These are phyloP conservation scores for Alternaria postmessia DNA, from an alignment of 2,329 filamentous ascomycete genomes.

Conservation along the genomic window DNA sequence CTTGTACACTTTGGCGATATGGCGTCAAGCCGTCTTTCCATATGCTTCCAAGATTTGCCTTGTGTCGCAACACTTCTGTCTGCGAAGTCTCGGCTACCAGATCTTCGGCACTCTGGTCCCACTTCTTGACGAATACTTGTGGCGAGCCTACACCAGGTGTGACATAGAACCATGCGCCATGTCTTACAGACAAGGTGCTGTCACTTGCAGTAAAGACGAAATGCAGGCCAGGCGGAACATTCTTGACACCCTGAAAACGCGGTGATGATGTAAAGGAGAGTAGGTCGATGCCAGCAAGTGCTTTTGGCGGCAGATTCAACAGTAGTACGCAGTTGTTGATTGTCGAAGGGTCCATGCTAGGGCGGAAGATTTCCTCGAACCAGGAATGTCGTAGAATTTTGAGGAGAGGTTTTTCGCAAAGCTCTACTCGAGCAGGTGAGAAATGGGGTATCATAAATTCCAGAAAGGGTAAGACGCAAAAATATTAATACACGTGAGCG, in stretches of 20 bases:
- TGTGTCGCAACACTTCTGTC: slow-evolving; percentile 57
- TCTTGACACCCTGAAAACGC: slow-evolving; percentile 68
- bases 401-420: slow-evolving; percentile 29
- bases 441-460: slow-evolving; percentile 28
- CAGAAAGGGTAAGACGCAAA: slow-evolving; percentile 21
- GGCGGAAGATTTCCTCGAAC: slow-evolving; percentile 46
- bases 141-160: slow-evolving; percentile 47
- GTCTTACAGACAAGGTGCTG: slow-evolving; percentile 66
- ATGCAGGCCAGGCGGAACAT: slow-evolving; percentile 66
- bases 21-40: slow-evolving; percentile 63
- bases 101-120: slow-evolving; percentile 60
- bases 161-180: slow-evolving; percentile 68
- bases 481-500: slow-evolving; percentile 22
- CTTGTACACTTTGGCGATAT: slow-evolving; percentile 55
- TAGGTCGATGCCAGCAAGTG: slow-evolving; percentile 63
- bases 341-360: slow-evolving; percentile 45
- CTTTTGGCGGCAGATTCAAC: slow-evolving; percentile 55
- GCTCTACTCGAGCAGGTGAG: slow-evolving; percentile 22
- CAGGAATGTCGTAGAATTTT: slow-evolving; percentile 47
- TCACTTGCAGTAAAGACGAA: slow-evolving; percentile 69
- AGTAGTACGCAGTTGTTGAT: slow-evolving; percentile 52
- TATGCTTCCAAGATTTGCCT: slow-evolving; percentile 64
- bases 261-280: slow-evolving; percentile 70
- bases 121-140: slow-evolving; percentile 64
- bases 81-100: slow-evolving; percentile 53